Conservation (phyloP, 805 yeast species). For the Candida krabiensis region DNA sequence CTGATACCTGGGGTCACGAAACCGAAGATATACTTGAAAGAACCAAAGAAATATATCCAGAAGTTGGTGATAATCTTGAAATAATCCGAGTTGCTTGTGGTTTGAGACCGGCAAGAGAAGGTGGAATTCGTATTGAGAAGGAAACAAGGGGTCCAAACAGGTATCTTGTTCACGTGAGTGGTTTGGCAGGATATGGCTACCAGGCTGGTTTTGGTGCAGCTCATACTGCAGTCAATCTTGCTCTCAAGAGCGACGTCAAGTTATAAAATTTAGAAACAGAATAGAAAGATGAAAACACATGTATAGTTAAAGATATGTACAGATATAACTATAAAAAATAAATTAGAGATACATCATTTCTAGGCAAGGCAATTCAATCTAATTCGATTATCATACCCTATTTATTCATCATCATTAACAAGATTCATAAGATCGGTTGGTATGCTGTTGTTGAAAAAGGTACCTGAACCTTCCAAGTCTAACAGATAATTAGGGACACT, state of each 20-base stretch:
- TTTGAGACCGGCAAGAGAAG: conserved; percentile 71
- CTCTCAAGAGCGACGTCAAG: conserved; percentile 2
- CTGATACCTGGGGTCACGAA: conserved; percentile 48
- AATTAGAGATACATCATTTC: too few relatives aligned
- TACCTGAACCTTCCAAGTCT: conserved; percentile 19
- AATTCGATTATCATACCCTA: too few relatives aligned
- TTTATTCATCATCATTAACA: too few relatives aligned
- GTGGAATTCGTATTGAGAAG: conserved; percentile 70
- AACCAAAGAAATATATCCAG: conserved; percentile 52
- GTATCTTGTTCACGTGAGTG: conserved; percentile 66
- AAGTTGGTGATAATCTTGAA: conserved; percentile 46
- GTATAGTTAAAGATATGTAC: too few relatives aligned
- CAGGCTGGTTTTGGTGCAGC: conserved; percentile 69
- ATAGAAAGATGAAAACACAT: too few relatives aligned
- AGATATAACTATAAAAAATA: too few relatives aligned
- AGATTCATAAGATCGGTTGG: conserved; percentile 7
- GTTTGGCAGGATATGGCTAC: conserved; percentile 66
- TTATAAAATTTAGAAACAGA: neutral
- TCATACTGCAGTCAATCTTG: conserved; percentile 40
- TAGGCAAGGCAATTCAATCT: too few relatives aligned
- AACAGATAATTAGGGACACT: conserved; percentile 31
- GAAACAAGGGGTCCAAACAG: conserved; percentile 44
- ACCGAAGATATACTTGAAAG: conserved; percentile 52
- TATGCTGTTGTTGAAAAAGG: conserved; percentile 2
- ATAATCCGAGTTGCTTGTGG: conserved; percentile 71